These are phyloP conservation scores for Insectozyma bohioensis DNA, from an alignment of 1,139 yeast genomes.

Conservation along the genomic window DNA sequence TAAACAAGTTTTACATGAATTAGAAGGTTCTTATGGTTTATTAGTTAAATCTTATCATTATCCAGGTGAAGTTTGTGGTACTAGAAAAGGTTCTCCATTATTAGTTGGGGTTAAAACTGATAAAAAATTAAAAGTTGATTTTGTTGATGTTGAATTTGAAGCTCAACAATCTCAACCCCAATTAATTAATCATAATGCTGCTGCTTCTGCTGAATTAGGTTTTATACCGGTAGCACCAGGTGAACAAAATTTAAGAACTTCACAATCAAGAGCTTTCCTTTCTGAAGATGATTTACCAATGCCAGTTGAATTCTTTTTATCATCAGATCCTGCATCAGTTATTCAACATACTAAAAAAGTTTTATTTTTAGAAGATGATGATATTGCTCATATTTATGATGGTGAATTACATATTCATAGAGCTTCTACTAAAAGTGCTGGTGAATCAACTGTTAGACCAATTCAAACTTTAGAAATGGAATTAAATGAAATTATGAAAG, in stretches of 20 bases:
- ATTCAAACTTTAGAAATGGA: conserved; percentile 97
- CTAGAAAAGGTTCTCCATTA: conserved; percentile 97
- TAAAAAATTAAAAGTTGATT: conserved; percentile 92
- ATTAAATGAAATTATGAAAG: conserved; percentile 97
- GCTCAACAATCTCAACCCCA: conserved; percentile 27
- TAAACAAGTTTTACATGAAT: conserved; percentile 86
- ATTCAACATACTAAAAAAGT: conserved; percentile 97
- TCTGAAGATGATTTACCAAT: conserved; percentile 89
- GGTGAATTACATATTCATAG: conserved; percentile 99
- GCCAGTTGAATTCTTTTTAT: conserved; percentile 94
- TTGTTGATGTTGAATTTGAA: conserved; percentile 98
- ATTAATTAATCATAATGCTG: conserved; percentile 9
- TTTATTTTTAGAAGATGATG: conserved; percentile 94
- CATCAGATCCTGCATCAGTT: conserved; percentile 98
- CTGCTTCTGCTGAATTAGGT: conserved; percentile 22
- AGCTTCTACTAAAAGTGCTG: conserved; percentile 78
- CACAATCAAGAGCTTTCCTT: conserved; percentile 90
- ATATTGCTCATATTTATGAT: conserved; percentile 95
- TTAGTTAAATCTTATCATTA: conserved; percentile 88
- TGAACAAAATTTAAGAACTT: conserved; percentile 67
- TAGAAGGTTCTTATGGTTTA: conserved; percentile 97
- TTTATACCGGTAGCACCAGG: conserved; percentile 42
- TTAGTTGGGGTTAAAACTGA: conserved; percentile 97
- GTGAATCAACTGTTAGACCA: conserved; percentile 89
- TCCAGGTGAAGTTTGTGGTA: conserved; percentile 95